Base-by-base conservation (phyloP, 2,329 filamentous ascomycete genomes). In the Ascochyta lentis region DNA sequence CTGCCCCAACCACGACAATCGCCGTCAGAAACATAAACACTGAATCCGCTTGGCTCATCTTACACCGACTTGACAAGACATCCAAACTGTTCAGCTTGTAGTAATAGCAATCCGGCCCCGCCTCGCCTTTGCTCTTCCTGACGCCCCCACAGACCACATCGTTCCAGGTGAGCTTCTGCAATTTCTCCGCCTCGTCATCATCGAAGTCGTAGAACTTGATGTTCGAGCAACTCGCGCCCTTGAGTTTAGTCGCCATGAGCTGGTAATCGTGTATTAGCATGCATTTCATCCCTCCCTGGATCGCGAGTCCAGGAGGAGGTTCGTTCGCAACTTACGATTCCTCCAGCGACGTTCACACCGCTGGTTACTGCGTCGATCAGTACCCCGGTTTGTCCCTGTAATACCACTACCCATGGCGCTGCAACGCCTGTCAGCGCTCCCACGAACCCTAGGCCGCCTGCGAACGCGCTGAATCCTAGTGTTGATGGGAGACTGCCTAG, bases 21-120 rank as follows among this genome's bases (percentile, higher is more conserved):
- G 60, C 59, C 1, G 58, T 62, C 16, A 70, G 8, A 24, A 69
- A 68, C 67, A 72, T 68, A 35, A 73, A 69, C 1, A 59, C 68
- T 3, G 61, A 39, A 16, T 70, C 67, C 4, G 70, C 68, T 41
- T 65, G 55, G 34, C 49, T 58, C 42, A 61, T 49, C 42, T 45
- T 64, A 48, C 69, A 72, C 16, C 61, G 61, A 5, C 54, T 54
- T 6, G 56, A 3, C 24, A 67, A 15, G 13, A 38, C 41, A 16
- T 42, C 48, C 23, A 6, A 16, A 2, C 13, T 44, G 10, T 23
- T 3, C 13, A 15, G 2, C 22, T n/a, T n/a, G 10, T 6, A 23
- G 13, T 27, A 45, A 10, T 9, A 23, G 4, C 24, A 29, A 2
- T 10, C 22, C 15, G 8, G 37, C 4, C 16, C 15, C 6, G 10